A percentile compares a stretch with the other conserved stretches of the same genome.
Evolutionary conservation across 2,329 filamentous ascomycete genomes (phyloP).

Genomic region (Lecanicillium sp.): DNA sequence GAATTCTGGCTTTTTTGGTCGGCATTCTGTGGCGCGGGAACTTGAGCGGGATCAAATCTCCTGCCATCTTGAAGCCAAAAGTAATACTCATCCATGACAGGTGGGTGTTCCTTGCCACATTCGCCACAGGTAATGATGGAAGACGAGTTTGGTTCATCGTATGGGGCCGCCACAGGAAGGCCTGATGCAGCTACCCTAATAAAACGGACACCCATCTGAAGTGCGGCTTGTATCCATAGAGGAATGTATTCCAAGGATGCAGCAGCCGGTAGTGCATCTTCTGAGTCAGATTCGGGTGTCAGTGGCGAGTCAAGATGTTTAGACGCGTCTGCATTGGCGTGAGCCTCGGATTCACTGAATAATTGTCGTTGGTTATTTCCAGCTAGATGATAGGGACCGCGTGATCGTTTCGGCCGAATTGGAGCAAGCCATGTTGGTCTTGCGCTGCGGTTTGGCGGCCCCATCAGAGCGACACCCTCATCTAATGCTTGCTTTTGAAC

Average conservation of each 20-base stretch:
- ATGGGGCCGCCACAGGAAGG: slow-evolving; percentile 1
- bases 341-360: too few species aligned
- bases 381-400: neutral
- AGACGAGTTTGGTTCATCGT: neutral
- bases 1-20: slow-evolving; percentile 1
- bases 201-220: slow-evolving; percentile 5
- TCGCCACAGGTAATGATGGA: neutral
- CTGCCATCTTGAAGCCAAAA: slow-evolving; percentile 6
- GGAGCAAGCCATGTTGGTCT: slow-evolving; percentile 5
- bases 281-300: neutral
- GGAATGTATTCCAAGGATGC: slow-evolving; percentile 5
- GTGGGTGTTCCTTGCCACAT: slow-evolving; percentile 1
- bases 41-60: slow-evolving; percentile 3
- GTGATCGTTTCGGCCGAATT: neutral
- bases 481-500: slow-evolving; percentile 4
- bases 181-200: slow-evolving; percentile 6
- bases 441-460: slow-evolving; percentile 2
- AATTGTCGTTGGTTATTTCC: neutral
- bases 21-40: slow-evolving; percentile 2
- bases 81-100: slow-evolving; percentile 6
- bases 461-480: slow-evolving; percentile 3
- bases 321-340: too few species aligned
- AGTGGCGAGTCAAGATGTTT: too few species aligned
- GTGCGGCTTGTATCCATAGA: slow-evolving; percentile 5
- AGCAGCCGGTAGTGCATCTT: neutral